Evolutionary conservation across 805 yeast genomes (phyloP), one percentile per base, ranked within the genome.

Genomic region (Wickerhamiella dianesei): DNA sequence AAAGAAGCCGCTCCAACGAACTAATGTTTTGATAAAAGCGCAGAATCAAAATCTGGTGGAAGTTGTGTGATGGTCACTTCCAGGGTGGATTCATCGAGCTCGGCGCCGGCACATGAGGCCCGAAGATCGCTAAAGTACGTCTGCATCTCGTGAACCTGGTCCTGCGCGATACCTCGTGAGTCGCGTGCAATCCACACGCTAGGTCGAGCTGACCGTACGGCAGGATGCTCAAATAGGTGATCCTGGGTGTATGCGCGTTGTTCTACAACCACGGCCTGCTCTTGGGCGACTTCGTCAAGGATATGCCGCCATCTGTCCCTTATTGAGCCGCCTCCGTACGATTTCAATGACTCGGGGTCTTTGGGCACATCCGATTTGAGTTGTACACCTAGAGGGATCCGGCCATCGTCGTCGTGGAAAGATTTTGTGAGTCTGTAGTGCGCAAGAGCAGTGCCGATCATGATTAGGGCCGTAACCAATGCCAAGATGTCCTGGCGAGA

Each of bases 401-500:
- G 60, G 12, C 61, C 57, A 35, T 67, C 56, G 44, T 67, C 52
- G 3, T 59, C 63, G 2, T 60, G 60, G 48, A 64, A 78, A 40
- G 71, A 59, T 37, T 58, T 62, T 43, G 73, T 71, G 8, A 82
- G 66, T 4, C 72, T 68, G 39, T 69, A 58, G 52, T 87, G 87
- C 1, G 72, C 74, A 32, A 75, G 69, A 3, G 78, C 63, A 0
- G 95, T 84, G 2, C 64, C 51, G 2, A 75, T 50, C 29, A 82
- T 60, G 0, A 77, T 62, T 1, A 72, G 39, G 2, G 75, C 58
- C 76, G 80, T 80, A 6, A 74, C 51, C 43, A 72, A 65, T 3
- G 75, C 78, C 44, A 74, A 80, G 69, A 73, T 40, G 61, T 68
- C 49, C 64, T 71, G 45, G 56, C 69, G 67, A 51, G 80, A 79